phyloP scores from a whole-genome alignment of 1,284 basidiomycete species.

The Cutaneotrichosporon cavernicola region DNA sequence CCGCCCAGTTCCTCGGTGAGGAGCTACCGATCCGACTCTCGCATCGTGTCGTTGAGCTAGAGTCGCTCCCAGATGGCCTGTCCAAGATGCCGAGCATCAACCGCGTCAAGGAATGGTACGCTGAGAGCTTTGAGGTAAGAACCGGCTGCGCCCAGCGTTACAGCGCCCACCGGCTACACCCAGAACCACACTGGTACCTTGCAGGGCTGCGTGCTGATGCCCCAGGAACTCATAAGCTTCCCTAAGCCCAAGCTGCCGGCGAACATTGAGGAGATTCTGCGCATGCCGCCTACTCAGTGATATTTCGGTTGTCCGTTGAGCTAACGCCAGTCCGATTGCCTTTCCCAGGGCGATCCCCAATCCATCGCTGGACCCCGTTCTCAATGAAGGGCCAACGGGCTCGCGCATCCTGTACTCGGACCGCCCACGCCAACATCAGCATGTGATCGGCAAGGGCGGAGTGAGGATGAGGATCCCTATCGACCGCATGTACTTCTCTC shows the following conservation, averaged over 20 bases:
- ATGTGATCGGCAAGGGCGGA: conserved; percentile 24
- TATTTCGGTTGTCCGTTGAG: conserved; percentile 14
- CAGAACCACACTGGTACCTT: background rate
- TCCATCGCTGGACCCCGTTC: conserved; percentile 50
- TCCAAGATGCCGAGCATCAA: conserved; percentile 89
- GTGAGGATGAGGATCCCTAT: conserved; percentile 47
- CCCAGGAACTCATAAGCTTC: conserved; percentile 83
- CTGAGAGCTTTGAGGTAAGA: conserved; percentile 91
- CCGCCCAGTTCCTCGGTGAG: conserved; percentile 76
- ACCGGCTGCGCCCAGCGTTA: background rate
- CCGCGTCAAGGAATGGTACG: conserved; percentile 98
- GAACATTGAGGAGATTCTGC: conserved; percentile 67
- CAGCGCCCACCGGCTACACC: background rate
- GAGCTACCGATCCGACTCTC: conserved; percentile 86
- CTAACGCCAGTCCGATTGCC: conserved; percentile 19
- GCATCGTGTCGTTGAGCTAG: conserved; percentile 94
- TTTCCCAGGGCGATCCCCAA: conserved; percentile 51
- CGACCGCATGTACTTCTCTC: conserved; percentile 75
- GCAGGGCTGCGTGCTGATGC: conserved; percentile 17
- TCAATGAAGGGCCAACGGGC: conserved; percentile 41
- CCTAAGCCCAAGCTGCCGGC: conserved; percentile 70
- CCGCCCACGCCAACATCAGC: conserved; percentile 23
- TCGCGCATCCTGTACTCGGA: conserved; percentile 24
- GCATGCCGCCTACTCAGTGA: conserved; percentile 56
- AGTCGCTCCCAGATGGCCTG: conserved; percentile 88